Evolutionary conservation across 345 rosid genomes (phyloP).

Genomic region (Rhizophora mangle): DNA sequence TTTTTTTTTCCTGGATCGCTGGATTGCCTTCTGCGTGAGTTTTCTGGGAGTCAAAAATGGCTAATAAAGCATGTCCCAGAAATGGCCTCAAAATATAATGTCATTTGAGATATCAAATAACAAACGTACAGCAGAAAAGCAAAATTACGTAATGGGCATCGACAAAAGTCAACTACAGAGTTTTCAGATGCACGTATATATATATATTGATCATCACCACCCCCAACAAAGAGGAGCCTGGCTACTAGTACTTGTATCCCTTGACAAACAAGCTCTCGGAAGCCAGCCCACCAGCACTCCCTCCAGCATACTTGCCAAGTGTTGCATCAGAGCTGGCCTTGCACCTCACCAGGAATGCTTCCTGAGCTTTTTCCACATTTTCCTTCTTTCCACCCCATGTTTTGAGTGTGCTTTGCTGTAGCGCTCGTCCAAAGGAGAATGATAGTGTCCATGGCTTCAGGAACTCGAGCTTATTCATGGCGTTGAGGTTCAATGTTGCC

Average conservation of each 20-base stretch:
- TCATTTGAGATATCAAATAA: too few relatives aligned
- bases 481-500: conserved; percentile 74
- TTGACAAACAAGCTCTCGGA: conserved; percentile 81
- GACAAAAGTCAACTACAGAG: too few relatives aligned
- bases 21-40: too few relatives aligned
- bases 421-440: conserved; percentile 93
- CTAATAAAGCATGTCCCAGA: too few relatives aligned
- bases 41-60: too few relatives aligned
- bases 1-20: too few relatives aligned
- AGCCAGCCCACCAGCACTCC: conserved; percentile 56
- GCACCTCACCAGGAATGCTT: conserved; percentile 69
- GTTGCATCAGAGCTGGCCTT: conserved; percentile 84
- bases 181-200: too few relatives aligned
- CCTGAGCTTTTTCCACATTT: conserved; percentile 67
- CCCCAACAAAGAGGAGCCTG: too few relatives aligned
- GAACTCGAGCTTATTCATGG: conserved; percentile 80
- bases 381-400: conserved; percentile 85
- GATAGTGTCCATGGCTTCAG: conserved; percentile 90
- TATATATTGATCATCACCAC: not conserved
- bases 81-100: too few relatives aligned
- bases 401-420: conserved; percentile 93
- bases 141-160: too few relatives aligned
- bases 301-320: conserved; percentile 61
- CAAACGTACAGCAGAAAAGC: too few relatives aligned
- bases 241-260: conserved; percentile 70